Percentiles rank a stretch among this genome's conserved stretches.
phyloP scores from a whole-genome alignment of 1,284 basidiomycete genomes.

The Ceratobasidium sp. region DNA sequence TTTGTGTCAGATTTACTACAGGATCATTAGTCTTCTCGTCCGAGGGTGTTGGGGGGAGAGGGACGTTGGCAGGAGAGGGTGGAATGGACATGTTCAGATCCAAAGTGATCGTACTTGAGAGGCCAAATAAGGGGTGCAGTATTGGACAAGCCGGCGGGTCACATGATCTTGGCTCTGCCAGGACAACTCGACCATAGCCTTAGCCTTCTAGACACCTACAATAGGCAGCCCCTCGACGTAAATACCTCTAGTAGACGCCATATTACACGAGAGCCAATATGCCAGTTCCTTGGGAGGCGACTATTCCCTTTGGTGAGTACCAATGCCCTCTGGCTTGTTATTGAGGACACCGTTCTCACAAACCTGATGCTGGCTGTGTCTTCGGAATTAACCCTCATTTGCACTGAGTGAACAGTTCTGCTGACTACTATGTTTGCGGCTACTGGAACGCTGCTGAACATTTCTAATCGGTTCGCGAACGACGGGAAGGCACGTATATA shows the following conservation, averaged over 20 bases:
- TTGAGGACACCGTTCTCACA: constrained; percentile 3
- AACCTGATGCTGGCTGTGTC: constrained; percentile 28
- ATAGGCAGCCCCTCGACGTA: too few relatives aligned
- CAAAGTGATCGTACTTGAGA: background rate
- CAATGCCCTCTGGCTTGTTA: background rate
- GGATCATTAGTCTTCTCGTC: background rate
- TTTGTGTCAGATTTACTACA: too few relatives aligned
- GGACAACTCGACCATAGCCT: too few relatives aligned
- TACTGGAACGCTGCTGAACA: constrained; percentile 84
- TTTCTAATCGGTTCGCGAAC: constrained; percentile 81
- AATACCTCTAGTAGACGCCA: background rate
- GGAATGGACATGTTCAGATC: constrained; percentile 23
- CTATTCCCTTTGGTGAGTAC: constrained; percentile 86
- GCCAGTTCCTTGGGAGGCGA: constrained; percentile 95
- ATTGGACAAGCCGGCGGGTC: too few relatives aligned
- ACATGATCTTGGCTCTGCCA: too few relatives aligned
- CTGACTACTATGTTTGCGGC: constrained; percentile 89
- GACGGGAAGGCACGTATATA: constrained; percentile 81
- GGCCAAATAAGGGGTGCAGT: too few relatives aligned
- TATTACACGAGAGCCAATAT: constrained; percentile 57
- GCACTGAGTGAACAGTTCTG: constrained; percentile 66
- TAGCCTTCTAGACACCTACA: too few relatives aligned
- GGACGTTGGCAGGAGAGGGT: constrained; percentile 7
- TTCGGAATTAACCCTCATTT: background rate
- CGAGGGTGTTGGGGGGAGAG: constrained; percentile 16